Evolutionary conservation across 192 early-diverging fungal genomes (phyloP).

Genomic region (Anaeromyces robustus): DNA sequence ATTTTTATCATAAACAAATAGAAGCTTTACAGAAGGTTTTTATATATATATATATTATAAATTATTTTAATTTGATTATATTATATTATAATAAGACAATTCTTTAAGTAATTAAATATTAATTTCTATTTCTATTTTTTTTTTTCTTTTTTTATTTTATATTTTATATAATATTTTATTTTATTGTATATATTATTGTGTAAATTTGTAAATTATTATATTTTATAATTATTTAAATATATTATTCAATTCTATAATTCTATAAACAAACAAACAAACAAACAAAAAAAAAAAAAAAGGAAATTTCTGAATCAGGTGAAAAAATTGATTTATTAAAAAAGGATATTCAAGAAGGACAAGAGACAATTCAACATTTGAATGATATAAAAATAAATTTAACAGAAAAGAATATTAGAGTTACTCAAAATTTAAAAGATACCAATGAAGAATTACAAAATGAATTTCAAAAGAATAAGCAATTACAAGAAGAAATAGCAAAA

Average conservation of each 20-base stretch:
- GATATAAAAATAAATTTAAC: neutral
- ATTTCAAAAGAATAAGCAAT: neutral
- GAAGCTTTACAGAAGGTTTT: neutral
- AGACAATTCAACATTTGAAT: neutral
- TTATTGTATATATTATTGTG: too few species aligned
- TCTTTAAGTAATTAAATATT: too few species aligned
- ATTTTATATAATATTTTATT: too few species aligned
- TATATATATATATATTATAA: neutral
- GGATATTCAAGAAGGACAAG: neutral
- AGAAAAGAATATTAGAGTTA: neutral
- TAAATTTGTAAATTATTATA: too few species aligned
- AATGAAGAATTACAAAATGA: neutral
- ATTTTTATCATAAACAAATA: neutral
- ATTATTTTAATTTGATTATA: too few species aligned
- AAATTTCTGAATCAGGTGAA: neutral
- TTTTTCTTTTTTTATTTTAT: too few species aligned
- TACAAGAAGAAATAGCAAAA: neutral
- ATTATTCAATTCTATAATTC: too few species aligned
- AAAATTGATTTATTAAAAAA: neutral
- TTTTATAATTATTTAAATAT: too few species aligned
- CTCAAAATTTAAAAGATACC: neutral
- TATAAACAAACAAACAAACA: too few species aligned
- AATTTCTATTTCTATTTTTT: too few species aligned
- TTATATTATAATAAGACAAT: too few species aligned
- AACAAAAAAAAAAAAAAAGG: neutral